phyloP scores from a whole-genome alignment of 495 filamentous ascomycete genomes.

The Oleoguttula mirabilis region DNA sequence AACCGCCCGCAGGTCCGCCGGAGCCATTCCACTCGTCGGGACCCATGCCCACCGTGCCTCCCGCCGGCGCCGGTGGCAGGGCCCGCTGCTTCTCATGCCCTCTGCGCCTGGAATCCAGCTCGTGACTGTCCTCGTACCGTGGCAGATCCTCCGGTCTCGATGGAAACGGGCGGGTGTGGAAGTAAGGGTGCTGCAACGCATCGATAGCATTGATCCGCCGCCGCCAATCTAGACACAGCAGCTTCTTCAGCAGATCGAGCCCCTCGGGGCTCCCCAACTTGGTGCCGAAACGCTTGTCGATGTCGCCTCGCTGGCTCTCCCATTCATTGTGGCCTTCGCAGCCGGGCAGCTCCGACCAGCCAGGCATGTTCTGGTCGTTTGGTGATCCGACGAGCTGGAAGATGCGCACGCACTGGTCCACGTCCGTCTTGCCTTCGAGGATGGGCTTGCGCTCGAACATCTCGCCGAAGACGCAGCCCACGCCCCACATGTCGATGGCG shows the following conservation, averaged over 20 bases:
- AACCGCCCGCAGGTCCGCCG: conserved; percentile 19
- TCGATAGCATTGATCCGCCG: conserved; percentile 87
- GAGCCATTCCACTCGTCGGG: conserved; percentile 47
- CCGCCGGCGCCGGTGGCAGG: conserved; percentile 80
- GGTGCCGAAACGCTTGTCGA: conserved; percentile 61
- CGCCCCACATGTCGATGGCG: conserved; percentile 96
- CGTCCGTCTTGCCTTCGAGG: conserved; percentile 74
- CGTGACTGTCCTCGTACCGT: conserved; percentile 84
- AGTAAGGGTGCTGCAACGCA: conserved; percentile 87
- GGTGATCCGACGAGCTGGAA: conserved; percentile 90
- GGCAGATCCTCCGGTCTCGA: conserved; percentile 72
- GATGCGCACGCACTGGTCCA: conserved; percentile 79
- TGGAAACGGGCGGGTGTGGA: conserved; percentile 64
- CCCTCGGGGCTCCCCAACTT: conserved; percentile 44
- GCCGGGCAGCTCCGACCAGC: conserved; percentile 69
- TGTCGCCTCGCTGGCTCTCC: conserved; percentile 48
- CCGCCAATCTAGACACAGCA: conserved; percentile 80
- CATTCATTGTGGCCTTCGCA: conserved; percentile 63
- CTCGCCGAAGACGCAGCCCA: conserved; percentile 94
- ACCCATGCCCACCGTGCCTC: conserved; percentile 70
- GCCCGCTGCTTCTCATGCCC: conserved; percentile 73
- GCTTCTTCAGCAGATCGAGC: conserved; percentile 65
- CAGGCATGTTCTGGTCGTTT: conserved; percentile 85
- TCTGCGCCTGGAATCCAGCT: conserved; percentile 55
- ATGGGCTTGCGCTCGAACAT: conserved; percentile 96